Evolutionary conservation across 768 basidiomycete genomes (phyloP), one percentile per base, ranked within the genome.

Genomic region (Arthromyces matolae): DNA sequence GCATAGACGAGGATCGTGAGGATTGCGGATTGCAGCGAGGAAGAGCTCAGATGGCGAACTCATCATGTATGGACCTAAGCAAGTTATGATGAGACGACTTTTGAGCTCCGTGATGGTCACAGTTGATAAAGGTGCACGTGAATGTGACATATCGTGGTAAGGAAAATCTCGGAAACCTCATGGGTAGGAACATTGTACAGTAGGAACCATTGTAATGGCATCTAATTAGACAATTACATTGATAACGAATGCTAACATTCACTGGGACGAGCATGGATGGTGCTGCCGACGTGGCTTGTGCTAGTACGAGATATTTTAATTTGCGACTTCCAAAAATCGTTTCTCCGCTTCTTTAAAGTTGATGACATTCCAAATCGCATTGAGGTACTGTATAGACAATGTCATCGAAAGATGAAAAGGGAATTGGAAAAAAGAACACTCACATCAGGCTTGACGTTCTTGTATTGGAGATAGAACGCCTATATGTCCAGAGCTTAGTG

Each of bases 301-400:
- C 24, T n/a, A 40, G 35, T 38, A 33, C 36, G 28, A 14, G 0
- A 27, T 32, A 19, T 35, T 53, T 52, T 58, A 63, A 34, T 65
- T 54, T 25, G 62, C 49, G 27, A 67, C 73, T 45, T 73, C 72
- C 10, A 63, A 51, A 38, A 73, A 62, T 36, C 78, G 73, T 42
- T 72, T 71, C 63, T 93, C 91, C 6, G 93, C 95, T 70, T 95
- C 91, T 59, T 89, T 80, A 70, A 93, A 97, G 76, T 96, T 93
- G 77, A 97, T 81, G 50, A 98, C 93, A 56, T 84, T 84, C 93
- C 94, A 97, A 64, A 97, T 93, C 18, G 92, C 92, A 38, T 79
- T 81, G 66, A 98, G 83, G 73, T 98, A 97, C 93, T 93, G 19
- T 14, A 47, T 42, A 16, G 52, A 39, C 20, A 35, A 14, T 14